phyloP scores from a whole-genome alignment of 106 monocot genomes.

The Allium sativum region DNA sequence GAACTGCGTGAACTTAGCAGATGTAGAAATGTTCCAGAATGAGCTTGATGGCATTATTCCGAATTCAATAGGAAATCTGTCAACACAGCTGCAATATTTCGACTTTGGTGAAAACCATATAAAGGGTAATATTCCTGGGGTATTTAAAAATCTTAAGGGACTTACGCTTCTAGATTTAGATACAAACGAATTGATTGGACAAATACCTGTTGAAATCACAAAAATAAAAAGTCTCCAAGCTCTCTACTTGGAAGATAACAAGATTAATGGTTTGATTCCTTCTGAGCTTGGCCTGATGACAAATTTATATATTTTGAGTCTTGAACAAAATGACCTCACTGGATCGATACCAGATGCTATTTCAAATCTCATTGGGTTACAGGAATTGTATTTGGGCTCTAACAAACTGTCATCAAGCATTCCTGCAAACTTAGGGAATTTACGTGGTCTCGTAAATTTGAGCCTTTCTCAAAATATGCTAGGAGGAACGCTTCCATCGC shows the following conservation, averaged over 20 bases:
- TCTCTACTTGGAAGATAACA: neutral
- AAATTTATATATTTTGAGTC: neutral
- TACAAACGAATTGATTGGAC: constrained; percentile 2
- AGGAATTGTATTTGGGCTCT: neutral
- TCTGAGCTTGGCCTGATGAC: constrained; percentile 3
- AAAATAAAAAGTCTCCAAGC: neutral
- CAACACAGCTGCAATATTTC: neutral
- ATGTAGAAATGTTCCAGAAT: neutral
- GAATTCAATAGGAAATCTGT: constrained; percentile 8
- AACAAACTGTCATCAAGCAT: constrained; percentile 8
- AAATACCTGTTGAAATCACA: constrained; percentile 1
- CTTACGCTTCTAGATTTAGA: neutral
- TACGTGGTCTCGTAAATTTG: neutral
- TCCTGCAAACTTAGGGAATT: constrained; percentile 5
- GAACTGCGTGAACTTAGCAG: neutral
- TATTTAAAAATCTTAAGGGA: constrained; percentile 2
- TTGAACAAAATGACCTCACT: neutral
- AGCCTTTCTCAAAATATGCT: constrained; percentile 6
- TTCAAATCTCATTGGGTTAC: neutral
- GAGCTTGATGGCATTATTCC: neutral
- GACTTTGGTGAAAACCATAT: neutral
- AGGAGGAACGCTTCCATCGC: neutral
- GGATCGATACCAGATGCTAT: constrained; percentile 7
- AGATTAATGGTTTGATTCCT: constrained; percentile 6
- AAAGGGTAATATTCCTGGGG: constrained; percentile 6